Evolutionary conservation across 108 stramenopile species (phyloP), one percentile per base, ranked within the genome.

Genomic region (Cyclotella cryptica): DNA sequence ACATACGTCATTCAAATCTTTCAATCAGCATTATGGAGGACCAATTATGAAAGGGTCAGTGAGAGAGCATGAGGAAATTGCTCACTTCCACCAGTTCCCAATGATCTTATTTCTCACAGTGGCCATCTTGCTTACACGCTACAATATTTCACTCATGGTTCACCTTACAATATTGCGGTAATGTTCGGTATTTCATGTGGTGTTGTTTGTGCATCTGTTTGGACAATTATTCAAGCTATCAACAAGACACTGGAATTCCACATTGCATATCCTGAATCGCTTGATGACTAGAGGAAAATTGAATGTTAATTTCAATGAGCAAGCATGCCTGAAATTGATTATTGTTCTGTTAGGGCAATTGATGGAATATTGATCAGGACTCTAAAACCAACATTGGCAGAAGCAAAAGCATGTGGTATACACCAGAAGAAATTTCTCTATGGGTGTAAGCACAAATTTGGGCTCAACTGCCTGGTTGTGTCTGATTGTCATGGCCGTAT

Each of bases 341-440:
- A 30, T 55, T 80, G 74, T n/a, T n/a, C n/a, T 82, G 75, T 54
- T 57, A 77, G 85, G 0, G 66, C 72, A 4, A 63, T 86, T 46
- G 85, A 86, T 59, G 85, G 75, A 26, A 70, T 86, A 19, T 28
- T 86, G 9, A 75, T 79, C 43, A 77, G 79, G 79, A 85, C 60
- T 0, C 30, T 79, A 30, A 64, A 55, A 30, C 78, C 83, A 13
- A 58, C 41, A 10, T 28, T 69, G 42, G 46, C 62, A 27, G 73
- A 75, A 10, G 41, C 51, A 10, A 72, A 67, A 0, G 45, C 53
- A 30, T 44, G 54, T 3, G 66, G 44, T 28, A 55, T 71, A 27
- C 63, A 70, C 42, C 55, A 41, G 15, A 62, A 51, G 66, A 80
- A 85, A 27, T 77, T 72, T 41, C n/a, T 74, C 59, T 85, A 79